These are phyloP conservation scores for Acanthamoeba royreba DNA, from an alignment of 208 protist genomes.

Conservation along the genomic window DNA sequence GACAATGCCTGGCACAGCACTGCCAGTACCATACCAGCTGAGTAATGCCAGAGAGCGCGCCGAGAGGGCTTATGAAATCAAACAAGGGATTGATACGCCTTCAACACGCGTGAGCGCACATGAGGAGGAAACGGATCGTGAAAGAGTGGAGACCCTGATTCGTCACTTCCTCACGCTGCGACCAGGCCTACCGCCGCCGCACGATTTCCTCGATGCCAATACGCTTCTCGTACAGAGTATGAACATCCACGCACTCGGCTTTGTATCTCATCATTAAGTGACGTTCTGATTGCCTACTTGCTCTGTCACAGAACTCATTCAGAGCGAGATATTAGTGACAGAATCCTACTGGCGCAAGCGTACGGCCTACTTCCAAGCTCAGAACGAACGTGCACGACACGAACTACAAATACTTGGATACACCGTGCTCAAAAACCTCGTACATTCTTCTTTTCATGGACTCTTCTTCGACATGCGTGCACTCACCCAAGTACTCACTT, in stretches of 20 bases:
- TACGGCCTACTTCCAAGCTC: background rate
- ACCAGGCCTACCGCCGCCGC: background rate
- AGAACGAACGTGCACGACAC: background rate
- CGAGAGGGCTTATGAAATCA: too few species aligned
- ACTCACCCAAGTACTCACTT: background rate
- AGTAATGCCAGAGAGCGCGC: background rate
- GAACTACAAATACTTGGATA: background rate
- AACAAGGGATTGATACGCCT: too few species aligned
- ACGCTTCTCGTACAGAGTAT: background rate
- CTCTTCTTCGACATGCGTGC: too few species aligned
- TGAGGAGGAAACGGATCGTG: background rate
- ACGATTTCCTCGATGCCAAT: background rate
- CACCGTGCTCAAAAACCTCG: background rate
- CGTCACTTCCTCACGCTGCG: background rate
- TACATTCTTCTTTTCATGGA: background rate
- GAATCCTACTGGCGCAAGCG: background rate
- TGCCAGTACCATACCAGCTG: conserved; percentile 2
- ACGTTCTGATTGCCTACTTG: background rate
- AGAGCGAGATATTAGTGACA: conserved; percentile 1
- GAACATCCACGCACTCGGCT: background rate
- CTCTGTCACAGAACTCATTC: background rate
- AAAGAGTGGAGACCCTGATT: background rate
- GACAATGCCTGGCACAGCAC: background rate
- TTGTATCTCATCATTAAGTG: background rate
- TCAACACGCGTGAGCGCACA: background rate